Base-by-base conservation (phyloP, 257 asterid species). In the Primulina huaijiensis region DNA sequence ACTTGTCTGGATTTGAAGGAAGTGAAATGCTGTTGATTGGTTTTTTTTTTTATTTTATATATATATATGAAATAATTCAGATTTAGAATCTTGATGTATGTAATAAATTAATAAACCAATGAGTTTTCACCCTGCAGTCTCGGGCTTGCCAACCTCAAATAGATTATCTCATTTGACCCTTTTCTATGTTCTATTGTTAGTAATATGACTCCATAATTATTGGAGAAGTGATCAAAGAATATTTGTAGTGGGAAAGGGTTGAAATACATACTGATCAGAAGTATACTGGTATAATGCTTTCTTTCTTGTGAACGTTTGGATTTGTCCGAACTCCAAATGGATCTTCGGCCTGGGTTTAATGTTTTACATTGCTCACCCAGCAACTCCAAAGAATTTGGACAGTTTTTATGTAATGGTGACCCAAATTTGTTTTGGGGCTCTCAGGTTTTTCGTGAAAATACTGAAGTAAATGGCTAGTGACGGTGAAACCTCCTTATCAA, bases 391-490 rank as follows among this genome's bases (percentile, higher is more conserved):
- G n/a, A 43, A 12, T 50, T 8, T 2, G 1, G 57, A 50, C 21
- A 50, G 20, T 50, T 50, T 12, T 14, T 14, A 43, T 50, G 57
- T 16, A 2, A 14, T 50, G 57, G 21, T 50, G 21, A 50, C 57
- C 21, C 21, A 17, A 17, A 50, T 50, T 50, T 50, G 21, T 16
- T 50, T 7, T 14, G 20, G 57, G 21, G 14, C 5, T 50, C 20
- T 16, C 21, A 14, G 57, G 57, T 50, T 17, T 50, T 50, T 50
- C 57, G 16, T 8, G 21, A 50, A 6, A 50, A 50, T 16, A 50
- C 57, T 14, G 57, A 50, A 50, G 57, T 50, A 16, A 69, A 85
- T 85, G 89, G 80, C 76, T 9, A 29, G 60, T 63, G 72, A 74
- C 46, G 68, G 63, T n/a, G 79, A 79, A 10, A 72, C 62, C 27